Conservation (phyloP, 2,329 filamentous ascomycete species). For the Sclerotinia minor region DNA sequence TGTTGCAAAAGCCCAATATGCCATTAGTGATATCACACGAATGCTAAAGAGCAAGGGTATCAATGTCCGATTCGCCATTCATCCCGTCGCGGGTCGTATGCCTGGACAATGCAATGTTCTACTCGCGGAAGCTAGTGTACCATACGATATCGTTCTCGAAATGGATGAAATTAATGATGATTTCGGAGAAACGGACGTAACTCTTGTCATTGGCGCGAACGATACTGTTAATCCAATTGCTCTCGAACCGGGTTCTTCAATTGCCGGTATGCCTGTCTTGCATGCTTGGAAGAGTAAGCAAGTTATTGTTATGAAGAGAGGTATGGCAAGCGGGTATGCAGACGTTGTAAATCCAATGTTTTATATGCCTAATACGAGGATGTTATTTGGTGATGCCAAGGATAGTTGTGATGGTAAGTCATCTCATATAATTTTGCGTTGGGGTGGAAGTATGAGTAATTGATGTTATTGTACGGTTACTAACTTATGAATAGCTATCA, state of each 20-base stretch:
- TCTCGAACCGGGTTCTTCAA: slow-evolving; percentile 76
- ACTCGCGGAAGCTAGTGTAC: slow-evolving; percentile 82
- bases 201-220: slow-evolving; percentile 87
- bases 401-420: slow-evolving; percentile 71
- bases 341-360: slow-evolving; percentile 95
- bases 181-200: slow-evolving; percentile 81
- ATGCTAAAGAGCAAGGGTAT: slow-evolving; percentile 73
- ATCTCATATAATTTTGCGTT: neutral
- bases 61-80: slow-evolving; percentile 85
- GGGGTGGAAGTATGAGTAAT: slow-evolving; percentile 43
- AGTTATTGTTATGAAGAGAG: slow-evolving; percentile 89
- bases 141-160: slow-evolving; percentile 88
- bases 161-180: slow-evolving; percentile 98
- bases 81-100: slow-evolving; percentile 89
- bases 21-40: slow-evolving; percentile 77
- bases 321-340: slow-evolving; percentile 85
- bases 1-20: slow-evolving; percentile 89
- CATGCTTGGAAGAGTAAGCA: slow-evolving; percentile 95
- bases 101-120: slow-evolving; percentile 91
- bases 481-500: slow-evolving; percentile 41
- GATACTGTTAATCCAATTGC: slow-evolving; percentile 92
- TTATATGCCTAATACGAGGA: slow-evolving; percentile 84
- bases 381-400: slow-evolving; percentile 91
- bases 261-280: slow-evolving; percentile 89
- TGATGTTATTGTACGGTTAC: slow-evolving; percentile 46